Evolutionary conservation across 1,284 basidiomycete species (phyloP), one percentile per base, ranked within the genome.

Genomic region (Ustilago curta): DNA sequence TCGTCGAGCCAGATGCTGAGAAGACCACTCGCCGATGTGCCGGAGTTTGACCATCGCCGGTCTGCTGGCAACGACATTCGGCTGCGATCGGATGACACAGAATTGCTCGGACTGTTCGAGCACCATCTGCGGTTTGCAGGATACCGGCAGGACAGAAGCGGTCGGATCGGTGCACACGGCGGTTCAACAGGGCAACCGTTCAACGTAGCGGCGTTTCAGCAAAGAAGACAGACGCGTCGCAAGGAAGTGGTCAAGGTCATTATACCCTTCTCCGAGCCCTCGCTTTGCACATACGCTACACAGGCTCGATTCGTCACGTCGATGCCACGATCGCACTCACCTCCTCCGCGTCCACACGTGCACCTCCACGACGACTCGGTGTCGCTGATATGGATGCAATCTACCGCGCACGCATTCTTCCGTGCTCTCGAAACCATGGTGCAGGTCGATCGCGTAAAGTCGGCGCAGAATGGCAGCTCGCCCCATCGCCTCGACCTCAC

Each of bases 231-330:
- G 9, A 32, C 19, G 31, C 45, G 58, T 18, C 59, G 59, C 23
- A 62, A 65, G 23, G 58, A 70, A 45, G 66, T 70, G 14, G 71
- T 74, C 59, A 74, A 74, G 45, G 44, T 74, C 58, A 64, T 74
- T 37, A 23, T 74, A 3, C 71, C 71, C 2, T 63, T 74, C 27
- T 70, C 68, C 14, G 60, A 58, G 21, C 52, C 71, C 1, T 44
- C 61, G 14, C 49, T 70, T 1, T 53, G 54, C 4, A 11, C 44
- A 1, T 40, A 25, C 21, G 68, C 68, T 8, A 61, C 68, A 18
- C 40, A 39, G 1, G 68, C 61, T 27, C 58, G 62, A 18, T 70
- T 70, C 37, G 8, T 70, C 19, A n/a, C 58, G 16, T 54, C 68
- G 21, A 21, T 27, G 1, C 9, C 12, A 0, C n/a, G 27, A 8